Percentiles rank a stretch among this genome's conserved stretches.
phyloP scores from a whole-genome alignment of 1,139 yeast species.

The Candida sojae region DNA sequence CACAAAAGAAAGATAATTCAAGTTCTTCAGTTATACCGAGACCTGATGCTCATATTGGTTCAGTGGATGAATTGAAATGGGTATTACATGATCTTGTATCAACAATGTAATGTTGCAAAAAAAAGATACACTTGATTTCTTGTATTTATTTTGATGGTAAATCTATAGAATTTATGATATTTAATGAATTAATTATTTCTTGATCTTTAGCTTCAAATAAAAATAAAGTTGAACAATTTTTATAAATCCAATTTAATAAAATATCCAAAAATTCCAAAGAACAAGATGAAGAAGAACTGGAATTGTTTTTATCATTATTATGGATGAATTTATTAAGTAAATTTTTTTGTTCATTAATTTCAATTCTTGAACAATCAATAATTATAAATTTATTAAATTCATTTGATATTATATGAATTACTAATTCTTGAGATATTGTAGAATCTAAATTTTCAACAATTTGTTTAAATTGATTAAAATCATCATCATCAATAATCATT shows the following conservation, averaged over 20 bases:
- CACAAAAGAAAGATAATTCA: background rate
- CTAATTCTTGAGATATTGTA: background rate
- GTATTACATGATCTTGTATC: slow-evolving; percentile 59
- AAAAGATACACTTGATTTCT: background rate
- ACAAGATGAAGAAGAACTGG: too few species aligned
- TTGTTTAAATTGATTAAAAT: slow-evolving; percentile 3
- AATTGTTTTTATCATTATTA: background rate
- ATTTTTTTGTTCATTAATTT: background rate
- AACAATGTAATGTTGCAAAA: slow-evolving; percentile 26
- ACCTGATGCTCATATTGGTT: slow-evolving; percentile 48
- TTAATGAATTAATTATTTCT: slow-evolving; percentile 16
- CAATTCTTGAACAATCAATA: slow-evolving; percentile 9
- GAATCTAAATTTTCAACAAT: background rate
- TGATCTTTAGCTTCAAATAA: slow-evolving; percentile 5
- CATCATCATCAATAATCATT: slow-evolving; percentile 18
- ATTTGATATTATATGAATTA: slow-evolving; percentile 5
- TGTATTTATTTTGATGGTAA: slow-evolving; percentile 15
- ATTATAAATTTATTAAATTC: slow-evolving; percentile 4
- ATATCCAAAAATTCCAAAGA: background rate
- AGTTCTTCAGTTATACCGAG: slow-evolving; percentile 10
- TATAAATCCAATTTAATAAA: slow-evolving; percentile 5
- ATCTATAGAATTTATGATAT: slow-evolving; percentile 18
- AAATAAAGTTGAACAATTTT: slow-evolving; percentile 6
- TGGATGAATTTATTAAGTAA: slow-evolving; percentile 2
- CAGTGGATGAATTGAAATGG: slow-evolving; percentile 72